Base-by-base conservation (phyloP, 441 rosid genomes). In the Arabidopsis lyrata region DNA sequence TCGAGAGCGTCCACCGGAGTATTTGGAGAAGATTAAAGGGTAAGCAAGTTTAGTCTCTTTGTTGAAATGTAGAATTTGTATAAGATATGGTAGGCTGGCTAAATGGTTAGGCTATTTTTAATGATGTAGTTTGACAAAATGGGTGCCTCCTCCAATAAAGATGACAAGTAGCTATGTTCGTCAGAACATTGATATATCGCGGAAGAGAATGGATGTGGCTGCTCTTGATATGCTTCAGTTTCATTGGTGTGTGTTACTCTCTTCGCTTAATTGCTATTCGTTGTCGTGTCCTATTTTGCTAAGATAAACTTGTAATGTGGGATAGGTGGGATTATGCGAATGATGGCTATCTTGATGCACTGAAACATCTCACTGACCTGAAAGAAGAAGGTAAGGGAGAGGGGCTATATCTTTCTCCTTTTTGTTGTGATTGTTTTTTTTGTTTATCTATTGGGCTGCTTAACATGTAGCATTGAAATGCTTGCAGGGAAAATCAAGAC, bases 131-230 rank as follows among this genome's bases (percentile, higher is more conserved):
- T 95, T 92, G 73, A 92, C 97, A 18, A 92, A 95, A 83, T 92
- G 99, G 99, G 99, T 90, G 6, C 99, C 97, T 29, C 96, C 97
- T 39, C 97, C 99, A 0, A 88, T 95, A 63, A 95, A 92, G 88
- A 92, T 92, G 93, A 87, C 95, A 9, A 84, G 97, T 71, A 81
- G 81, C 76, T 89, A 68, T 74, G 96, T 89, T 53, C 85, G 81
- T 67, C 88, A 87, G 63, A 89, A 75, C 82, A 90, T 92, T 4
- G 74, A 95, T 56, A 84, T 87, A 52, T 87, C 99, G 4, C 72
- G 90, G 63, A 92, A 88, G 88, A 86, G 99, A 84, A 95, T 95
- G 99, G 99, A 92, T 76, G 97, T 95, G 45, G 81, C 94, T 73
- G 77, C 90, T 66, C 84, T 92, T 84, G 97, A 95, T 55, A 95